These are phyloP conservation scores for Entoloma clypeatum DNA, from an alignment of 1,284 basidiomycete genomes.

Conservation along the genomic window DNA sequence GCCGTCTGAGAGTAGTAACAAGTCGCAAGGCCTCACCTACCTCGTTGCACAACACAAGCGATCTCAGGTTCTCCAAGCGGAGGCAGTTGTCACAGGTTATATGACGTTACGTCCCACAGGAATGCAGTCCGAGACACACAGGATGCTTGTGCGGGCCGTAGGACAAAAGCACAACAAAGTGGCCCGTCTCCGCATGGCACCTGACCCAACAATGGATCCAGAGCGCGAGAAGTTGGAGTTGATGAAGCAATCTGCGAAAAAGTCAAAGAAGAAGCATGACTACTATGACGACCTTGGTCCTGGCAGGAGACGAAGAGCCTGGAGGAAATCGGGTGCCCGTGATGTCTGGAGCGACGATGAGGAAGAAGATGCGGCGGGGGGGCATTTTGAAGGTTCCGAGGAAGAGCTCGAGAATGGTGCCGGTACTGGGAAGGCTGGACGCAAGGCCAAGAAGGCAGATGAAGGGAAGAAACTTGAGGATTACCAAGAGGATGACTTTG, in stretches of 20 bases:
- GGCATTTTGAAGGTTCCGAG: conserved; percentile 43
- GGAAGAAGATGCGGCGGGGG: conserved; percentile 46
- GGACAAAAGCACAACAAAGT: conserved; percentile 81
- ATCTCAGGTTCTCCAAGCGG: conserved; percentile 80
- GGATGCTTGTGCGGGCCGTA: conserved; percentile 82
- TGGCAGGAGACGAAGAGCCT: conserved; percentile 43
- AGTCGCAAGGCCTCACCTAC: conserved; percentile 76
- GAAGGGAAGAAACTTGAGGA: conserved; percentile 45
- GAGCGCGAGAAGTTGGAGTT: conserved; percentile 71
- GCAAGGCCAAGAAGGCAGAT: conserved; percentile 42
- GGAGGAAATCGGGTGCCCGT: conserved; percentile 40
- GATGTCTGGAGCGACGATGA: conserved; percentile 63
- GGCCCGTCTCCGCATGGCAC: conserved; percentile 70
- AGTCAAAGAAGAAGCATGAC: conserved; percentile 51
- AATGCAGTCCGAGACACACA: conserved; percentile 87
- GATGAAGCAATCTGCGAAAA: conserved; percentile 59
- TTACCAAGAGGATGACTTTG: conserved; percentile 79
- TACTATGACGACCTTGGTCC: conserved; percentile 46
- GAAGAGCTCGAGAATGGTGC: conserved; percentile 45
- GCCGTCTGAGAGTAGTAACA: conserved; percentile 34
- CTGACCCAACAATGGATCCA: conserved; percentile 68
- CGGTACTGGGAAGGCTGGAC: conserved; percentile 34
- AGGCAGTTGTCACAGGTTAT: conserved; percentile 78
- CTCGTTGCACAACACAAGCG: conserved; percentile 88
- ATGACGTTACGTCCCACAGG: conserved; percentile 84